Conservation (phyloP, 176 grass and related monocot species). For the Oryza nivara region DNA sequence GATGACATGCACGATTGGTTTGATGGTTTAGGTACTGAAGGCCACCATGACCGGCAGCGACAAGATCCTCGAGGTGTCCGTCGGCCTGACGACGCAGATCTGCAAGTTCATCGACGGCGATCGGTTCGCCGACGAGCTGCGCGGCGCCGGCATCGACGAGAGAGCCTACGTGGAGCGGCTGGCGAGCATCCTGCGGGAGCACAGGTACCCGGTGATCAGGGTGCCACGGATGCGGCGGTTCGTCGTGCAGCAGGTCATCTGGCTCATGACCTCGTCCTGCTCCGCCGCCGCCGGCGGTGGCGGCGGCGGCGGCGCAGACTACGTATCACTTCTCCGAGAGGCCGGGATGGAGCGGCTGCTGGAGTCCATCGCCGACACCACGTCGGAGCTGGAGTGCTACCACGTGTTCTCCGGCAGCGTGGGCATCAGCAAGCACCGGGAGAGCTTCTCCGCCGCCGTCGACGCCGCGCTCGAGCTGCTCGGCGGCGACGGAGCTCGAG, state of each 20-base stretch:
- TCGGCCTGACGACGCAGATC: conserved; percentile 48
- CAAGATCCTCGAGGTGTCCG: conserved; percentile 50
- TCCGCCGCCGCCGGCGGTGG: no score
- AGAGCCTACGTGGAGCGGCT: not conserved
- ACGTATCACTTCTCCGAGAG: conserved; percentile 30
- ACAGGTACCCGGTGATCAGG: conserved; percentile 53
- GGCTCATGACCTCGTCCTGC: not conserved
- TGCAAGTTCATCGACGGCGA: conserved; percentile 46
- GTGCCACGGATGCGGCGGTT: conserved; percentile 62
- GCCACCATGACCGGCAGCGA: conserved; percentile 51
- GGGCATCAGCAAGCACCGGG: conserved; percentile 58
- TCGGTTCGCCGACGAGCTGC: conserved; percentile 37
- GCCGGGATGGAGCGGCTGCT: conserved; percentile 45
- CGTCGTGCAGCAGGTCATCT: conserved; percentile 50
- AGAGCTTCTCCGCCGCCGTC: conserved; percentile 51
- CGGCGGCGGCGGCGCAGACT: not conserved
- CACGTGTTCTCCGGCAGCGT: conserved; percentile 80
- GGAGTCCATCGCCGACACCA: conserved; percentile 55
- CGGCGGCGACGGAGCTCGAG: not conserved
- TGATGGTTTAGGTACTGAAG: conserved; percentile 44
- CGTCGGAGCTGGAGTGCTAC: conserved; percentile 74
- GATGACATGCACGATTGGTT: no score
- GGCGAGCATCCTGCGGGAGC: conserved; percentile 38
- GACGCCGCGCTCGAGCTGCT: conserved; percentile 42
- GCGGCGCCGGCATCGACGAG: conserved; percentile 3